phyloP scores from a whole-genome alignment of 2,329 filamentous ascomycete species.

The Coniochaeta pulveracea region DNA sequence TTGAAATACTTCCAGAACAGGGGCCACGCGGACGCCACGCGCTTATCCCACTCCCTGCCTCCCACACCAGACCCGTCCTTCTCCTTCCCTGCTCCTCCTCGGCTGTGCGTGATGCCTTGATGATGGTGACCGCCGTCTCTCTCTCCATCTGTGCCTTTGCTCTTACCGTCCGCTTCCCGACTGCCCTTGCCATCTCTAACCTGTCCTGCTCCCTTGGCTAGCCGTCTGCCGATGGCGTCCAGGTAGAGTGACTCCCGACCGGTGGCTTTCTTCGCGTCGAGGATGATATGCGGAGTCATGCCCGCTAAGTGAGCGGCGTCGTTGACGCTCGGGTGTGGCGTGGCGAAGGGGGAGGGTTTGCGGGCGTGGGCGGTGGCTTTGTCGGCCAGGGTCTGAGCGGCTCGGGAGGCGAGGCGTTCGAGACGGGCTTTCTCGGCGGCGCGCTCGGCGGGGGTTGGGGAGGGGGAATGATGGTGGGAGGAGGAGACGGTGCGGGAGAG shows the following conservation, averaged over 20 bases:
- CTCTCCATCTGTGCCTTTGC: neutral
- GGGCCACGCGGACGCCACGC: conserved; percentile 57
- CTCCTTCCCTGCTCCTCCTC: conserved; percentile 1
- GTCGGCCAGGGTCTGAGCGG: conserved; percentile 42
- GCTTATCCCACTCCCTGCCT: conserved; percentile 29
- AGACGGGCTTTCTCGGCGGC: conserved; percentile 51
- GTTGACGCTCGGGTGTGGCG: conserved; percentile 45
- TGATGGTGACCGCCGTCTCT: neutral
- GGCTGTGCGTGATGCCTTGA: neutral
- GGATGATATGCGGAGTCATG: conserved; percentile 55
- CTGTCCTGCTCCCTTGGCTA: conserved; percentile 17
- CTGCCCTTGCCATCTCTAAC: neutral
- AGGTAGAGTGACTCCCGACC: conserved; percentile 67
- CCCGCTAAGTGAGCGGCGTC: conserved; percentile 43
- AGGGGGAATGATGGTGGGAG: conserved; percentile 12
- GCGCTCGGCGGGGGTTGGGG: conserved; percentile 36
- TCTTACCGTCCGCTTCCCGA: neutral
- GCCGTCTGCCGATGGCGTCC: conserved; percentile 43
- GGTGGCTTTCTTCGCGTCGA: conserved; percentile 68
- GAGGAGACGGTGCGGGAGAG: conserved; percentile 8
- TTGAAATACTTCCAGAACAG: conserved; percentile 79
- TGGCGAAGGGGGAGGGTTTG: conserved; percentile 34
- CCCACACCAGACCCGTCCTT: neutral
- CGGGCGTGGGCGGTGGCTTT: conserved; percentile 44
- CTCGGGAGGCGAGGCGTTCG: conserved; percentile 43